These are phyloP conservation scores for Fragosphaeria purpurea DNA, from an alignment of 2,329 filamentous ascomycete genomes.

Conservation along the genomic window DNA sequence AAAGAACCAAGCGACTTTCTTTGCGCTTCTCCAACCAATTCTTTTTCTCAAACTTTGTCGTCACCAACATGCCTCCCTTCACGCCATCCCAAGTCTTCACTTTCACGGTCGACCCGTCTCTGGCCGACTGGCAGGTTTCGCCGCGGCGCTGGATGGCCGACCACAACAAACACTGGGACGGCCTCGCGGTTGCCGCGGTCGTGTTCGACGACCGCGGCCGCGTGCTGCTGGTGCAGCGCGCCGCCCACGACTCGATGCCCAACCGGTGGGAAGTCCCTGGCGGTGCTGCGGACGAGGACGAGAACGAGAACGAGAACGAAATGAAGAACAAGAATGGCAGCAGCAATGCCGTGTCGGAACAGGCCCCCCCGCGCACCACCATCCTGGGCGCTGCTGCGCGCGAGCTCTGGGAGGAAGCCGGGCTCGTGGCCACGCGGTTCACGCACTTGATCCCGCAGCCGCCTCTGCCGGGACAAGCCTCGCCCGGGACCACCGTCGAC, in stretches of 20 bases:
- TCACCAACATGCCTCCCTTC: constrained; percentile 1
- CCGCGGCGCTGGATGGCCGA: constrained; percentile 13
- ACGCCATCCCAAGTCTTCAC: constrained; percentile 7
- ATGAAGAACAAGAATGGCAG: constrained; percentile 7
- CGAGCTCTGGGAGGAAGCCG: constrained; percentile 33
- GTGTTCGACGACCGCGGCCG: constrained; percentile 20
- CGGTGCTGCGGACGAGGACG: constrained; percentile 20
- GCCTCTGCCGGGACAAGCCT: too few relatives aligned
- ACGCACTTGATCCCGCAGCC: constrained; percentile 12
- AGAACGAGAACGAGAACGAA: not conserved
- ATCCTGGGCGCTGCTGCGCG: constrained; percentile 27
- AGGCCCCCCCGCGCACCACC: too few relatives aligned
- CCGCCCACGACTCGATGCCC: constrained; percentile 28
- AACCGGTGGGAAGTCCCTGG: constrained; percentile 32
- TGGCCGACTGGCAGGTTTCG: constrained; percentile 14
- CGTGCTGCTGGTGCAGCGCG: constrained; percentile 30
- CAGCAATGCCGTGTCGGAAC: too few relatives aligned
- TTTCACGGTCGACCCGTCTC: constrained; percentile 15
- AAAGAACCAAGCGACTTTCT: not conserved
- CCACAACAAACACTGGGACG: constrained; percentile 12
- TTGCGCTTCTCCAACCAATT: too few relatives aligned
- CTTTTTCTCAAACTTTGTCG: not conserved
- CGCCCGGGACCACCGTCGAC: not conserved
- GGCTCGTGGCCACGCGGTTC: constrained; percentile 21
- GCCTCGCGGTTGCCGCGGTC: constrained; percentile 18